Evolutionary conservation across 2,329 filamentous ascomycete genomes (phyloP), one percentile per base, ranked within the genome.

Genomic region (Diplodia mutila): DNA sequence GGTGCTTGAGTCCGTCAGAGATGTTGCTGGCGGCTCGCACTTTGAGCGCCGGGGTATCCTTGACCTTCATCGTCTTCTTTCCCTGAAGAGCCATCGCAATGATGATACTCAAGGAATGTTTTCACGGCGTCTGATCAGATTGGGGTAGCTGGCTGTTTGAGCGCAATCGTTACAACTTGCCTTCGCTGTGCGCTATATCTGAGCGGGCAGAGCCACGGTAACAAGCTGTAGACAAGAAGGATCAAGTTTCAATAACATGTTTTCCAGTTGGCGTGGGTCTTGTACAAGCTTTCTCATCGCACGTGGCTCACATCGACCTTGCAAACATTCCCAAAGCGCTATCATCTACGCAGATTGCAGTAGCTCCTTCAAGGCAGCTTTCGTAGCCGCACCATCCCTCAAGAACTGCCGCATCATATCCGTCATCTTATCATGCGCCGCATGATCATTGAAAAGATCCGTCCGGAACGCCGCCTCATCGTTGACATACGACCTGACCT

Each of bases 381-480:
- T 63, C 14, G 59, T 63, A 11, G 42, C 42, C 18, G n/a, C 59
- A 6, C 46, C 59, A 21, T 63, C 59, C 46, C 46, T 37, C 42
- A 63, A 18, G 12, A 63, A 63, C 29, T 63, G 59, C 27, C 59
- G 39, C 59, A 63, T 39, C 59, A 63, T 63, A 16, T 63, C 59
- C 4, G 59, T 63, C 59, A 63, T 63, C 46, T 63, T 63, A 18
- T 63, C 59, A 21, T 63, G 46, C 14, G 59, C 29, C 23, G 59
- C 59, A n/a, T 63, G 25, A 5, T 63, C 59, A 63, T 63, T 51
- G 42, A 63, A 63, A 6, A 63, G 29, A 37, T 63, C 59, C n/a
- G 29, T 51, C n/a, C 59, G 16, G 59, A 63, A 63, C 14, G 59
- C 59, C 7, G 39, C 59, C 23, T 63, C 59, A 9, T 63, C 46